Evolutionary conservation across 1,284 basidiomycete species (phyloP), one percentile per base, ranked within the genome.

Genomic region (Sanghuangporus sanghuang): DNA sequence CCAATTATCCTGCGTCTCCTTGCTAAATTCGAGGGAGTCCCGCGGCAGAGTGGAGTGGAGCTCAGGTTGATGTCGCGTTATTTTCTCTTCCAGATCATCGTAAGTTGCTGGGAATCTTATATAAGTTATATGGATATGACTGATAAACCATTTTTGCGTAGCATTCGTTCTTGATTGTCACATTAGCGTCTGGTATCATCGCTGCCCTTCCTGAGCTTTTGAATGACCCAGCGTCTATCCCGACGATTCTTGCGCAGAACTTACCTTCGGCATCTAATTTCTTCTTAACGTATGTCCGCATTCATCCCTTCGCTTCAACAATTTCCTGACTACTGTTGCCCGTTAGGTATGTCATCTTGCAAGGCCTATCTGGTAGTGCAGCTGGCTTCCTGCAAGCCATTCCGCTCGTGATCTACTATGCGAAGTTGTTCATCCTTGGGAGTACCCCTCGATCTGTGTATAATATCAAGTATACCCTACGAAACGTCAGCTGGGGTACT

Each of bases 1-100:
- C 96, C 96, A 1, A 93, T 96, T 69, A 72, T 98, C 27, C 77
- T 98, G 59, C 85, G 90, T 64, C 74, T 92, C n/a, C 75, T 95
- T 50, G 89, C 85, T 12, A 79, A 82, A 39, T 88, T 93, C 66
- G 89, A 95, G 73, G 93, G 93, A 40, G 89, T 92, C 21, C 92
- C 93, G 0, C 88, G 90, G 67, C 79, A 79, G 36, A 92, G 90
- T 1, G 89, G 88, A 7, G 80, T 98, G 63, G 96, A 98, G 72
- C 82, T 97, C 23, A 92, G 90, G 64, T 78, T 98, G 67, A 97
- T 98, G 92, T 86, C 86, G 3, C 84, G 96, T 48, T 98, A 85
- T 79, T 98, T 96, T 79, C 78, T 93, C 63, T 98, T 98, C 85
- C 89, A 91, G 77, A 89, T 96, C 65, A 81, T 96, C 61, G 89